Evolutionary conservation across 805 yeast genomes (phyloP).

Genomic region (Clavispora fructus): DNA sequence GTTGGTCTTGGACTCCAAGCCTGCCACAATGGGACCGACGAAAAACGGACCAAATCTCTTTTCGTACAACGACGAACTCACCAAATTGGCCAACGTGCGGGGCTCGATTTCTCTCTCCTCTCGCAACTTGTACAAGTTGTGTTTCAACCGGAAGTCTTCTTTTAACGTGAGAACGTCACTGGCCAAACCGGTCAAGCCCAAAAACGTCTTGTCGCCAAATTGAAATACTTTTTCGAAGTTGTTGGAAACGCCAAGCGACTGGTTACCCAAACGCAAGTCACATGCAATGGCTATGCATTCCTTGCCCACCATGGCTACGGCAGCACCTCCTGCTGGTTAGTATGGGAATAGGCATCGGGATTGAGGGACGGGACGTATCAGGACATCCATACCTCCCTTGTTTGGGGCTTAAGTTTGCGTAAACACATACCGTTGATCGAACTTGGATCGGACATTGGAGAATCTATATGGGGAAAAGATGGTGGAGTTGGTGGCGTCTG

Average conservation of each 20-base stretch:
- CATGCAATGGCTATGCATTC: conserved; percentile 98
- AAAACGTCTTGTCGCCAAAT: conserved; percentile 71
- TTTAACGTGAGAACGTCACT: conserved; percentile 85
- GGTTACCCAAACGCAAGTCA: conserved; percentile 90
- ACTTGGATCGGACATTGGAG: conserved; percentile 65
- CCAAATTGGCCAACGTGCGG: conserved; percentile 85
- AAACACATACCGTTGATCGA: conserved; percentile 57
- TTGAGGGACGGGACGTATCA: neutral
- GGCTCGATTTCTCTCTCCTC: conserved; percentile 95
- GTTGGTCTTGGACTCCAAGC: conserved; percentile 74
- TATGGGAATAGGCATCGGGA: neutral
- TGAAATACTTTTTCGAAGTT: conserved; percentile 90
- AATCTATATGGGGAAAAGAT: neutral
- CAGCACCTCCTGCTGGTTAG: conserved; percentile 70
- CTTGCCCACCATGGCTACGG: conserved; percentile 98
- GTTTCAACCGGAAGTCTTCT: conserved; percentile 77
- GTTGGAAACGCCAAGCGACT: conserved; percentile 86
- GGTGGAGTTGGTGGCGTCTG: conserved; percentile 5
- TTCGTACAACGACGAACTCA: conserved; percentile 84
- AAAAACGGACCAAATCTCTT: conserved; percentile 95
- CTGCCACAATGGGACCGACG: conserved; percentile 95
- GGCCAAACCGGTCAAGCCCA: conserved; percentile 94
- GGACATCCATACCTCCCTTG: neutral
- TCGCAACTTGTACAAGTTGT: conserved; percentile 81
- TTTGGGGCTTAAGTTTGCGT: neutral